Evolutionary conservation across 2,329 filamentous ascomycete genomes (phyloP), one percentile per base, ranked within the genome.

Genomic region (Fusarium sp.): DNA sequence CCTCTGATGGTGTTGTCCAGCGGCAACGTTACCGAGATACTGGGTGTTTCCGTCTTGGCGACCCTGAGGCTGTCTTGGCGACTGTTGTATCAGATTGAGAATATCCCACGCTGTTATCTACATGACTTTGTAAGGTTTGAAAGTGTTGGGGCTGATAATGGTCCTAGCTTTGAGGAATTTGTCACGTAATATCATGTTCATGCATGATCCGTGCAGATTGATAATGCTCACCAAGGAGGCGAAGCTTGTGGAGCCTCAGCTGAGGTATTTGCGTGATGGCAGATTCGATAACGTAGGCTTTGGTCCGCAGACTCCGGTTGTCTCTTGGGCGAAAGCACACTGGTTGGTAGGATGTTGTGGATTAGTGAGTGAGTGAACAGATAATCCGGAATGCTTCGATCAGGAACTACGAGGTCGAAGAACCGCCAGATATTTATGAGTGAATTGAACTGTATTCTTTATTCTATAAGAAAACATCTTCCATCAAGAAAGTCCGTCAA

Each of bases 81-180:
- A 37, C 21, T 16, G 31, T 33, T 13, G 31, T 33, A 15, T 33
- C 31, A 28, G 26, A 28, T 38, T 16, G 2, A 23, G 23, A n/a
- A n/a, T 11, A 57, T 39, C 42, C 24, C 31, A 26, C 12, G 23
- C n/a, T 31, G 5, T 57, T 57, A 53, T 39, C 46, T 49, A 38
- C 33, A 33, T 4, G 21, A 52, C 16, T 31, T 29, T 33, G 35
- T 52, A 23, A 52, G 93, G 91, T 81, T 92, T 91, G 41, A 92
- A 83, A 7, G 90, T 93, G 77, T 33, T 18, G 91, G 90, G 18
- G 91, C 91, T 41, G 35, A 53, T 41, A 68, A 26, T 90, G 85
- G 76, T 92, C 91, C 90, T 89, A 92, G 80, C 93, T 89, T 79
- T 92, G 88, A 33, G 89, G 83, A 77, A 93, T 91, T 77, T 93